Conservation (phyloP, 2,329 filamentous ascomycete genomes). For the Stachybotrys elegans region DNA sequence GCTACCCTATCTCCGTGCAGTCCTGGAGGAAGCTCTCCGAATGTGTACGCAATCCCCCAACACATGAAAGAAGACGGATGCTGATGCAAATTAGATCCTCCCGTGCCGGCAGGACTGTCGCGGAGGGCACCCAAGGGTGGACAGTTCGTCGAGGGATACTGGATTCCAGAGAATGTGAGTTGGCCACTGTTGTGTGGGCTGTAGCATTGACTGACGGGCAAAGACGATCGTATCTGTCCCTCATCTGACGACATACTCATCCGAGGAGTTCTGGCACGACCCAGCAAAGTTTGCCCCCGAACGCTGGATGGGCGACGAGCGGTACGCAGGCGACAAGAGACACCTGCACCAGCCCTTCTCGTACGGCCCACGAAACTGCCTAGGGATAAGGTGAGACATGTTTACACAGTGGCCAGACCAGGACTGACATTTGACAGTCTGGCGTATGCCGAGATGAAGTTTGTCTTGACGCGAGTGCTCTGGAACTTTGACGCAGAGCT, state of each 20-base stretch:
- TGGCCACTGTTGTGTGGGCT: background rate
- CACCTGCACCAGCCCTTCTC: slow-evolving; percentile 40
- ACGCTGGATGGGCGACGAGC: slow-evolving; percentile 33
- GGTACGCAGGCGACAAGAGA: slow-evolving; percentile 31
- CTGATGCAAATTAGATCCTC: slow-evolving; percentile 22
- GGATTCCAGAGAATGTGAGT: background rate
- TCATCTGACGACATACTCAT: slow-evolving; percentile 36
- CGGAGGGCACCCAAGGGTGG: slow-evolving; percentile 25
- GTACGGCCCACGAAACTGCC: slow-evolving; percentile 40
- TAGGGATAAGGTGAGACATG: slow-evolving; percentile 40
- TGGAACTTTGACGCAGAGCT: slow-evolving; percentile 42
- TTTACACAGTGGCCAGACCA: slow-evolving; percentile 1
- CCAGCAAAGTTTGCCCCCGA: slow-evolving; percentile 40
- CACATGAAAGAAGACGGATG: too few species aligned
- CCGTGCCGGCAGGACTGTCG: slow-evolving; percentile 11
- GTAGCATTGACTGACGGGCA: background rate
- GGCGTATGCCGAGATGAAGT: slow-evolving; percentile 44
- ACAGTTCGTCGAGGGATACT: slow-evolving; percentile 17
- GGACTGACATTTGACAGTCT: slow-evolving; percentile 24
- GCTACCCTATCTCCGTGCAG: slow-evolving; percentile 24
- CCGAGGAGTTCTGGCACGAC: slow-evolving; percentile 34
- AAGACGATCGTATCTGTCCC: slow-evolving; percentile 34
- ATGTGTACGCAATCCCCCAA: slow-evolving; percentile 1
- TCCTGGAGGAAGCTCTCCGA: slow-evolving; percentile 35
- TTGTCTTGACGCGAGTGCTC: slow-evolving; percentile 39